Percentiles rank a stretch among this genome's conserved stretches.
Evolutionary conservation across 805 yeast species (phyloP).

Genomic region (Komagataella kurtzmanii): DNA sequence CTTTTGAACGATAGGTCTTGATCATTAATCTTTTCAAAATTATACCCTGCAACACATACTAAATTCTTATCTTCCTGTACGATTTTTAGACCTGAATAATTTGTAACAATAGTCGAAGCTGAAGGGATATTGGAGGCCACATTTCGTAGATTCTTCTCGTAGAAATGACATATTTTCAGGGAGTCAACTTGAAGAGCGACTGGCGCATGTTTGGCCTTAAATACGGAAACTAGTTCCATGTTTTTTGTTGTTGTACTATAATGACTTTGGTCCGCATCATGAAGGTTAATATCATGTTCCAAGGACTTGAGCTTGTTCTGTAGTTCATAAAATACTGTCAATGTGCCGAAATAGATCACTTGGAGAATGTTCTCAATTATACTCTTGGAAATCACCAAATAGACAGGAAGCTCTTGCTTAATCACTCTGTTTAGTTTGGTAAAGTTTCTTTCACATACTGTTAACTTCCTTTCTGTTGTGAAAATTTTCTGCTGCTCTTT

Average conservation of each 20-base stretch:
- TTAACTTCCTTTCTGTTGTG: conserved; percentile 16
- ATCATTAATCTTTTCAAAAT: conserved; percentile 19
- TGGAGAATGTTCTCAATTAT: conserved; percentile 19
- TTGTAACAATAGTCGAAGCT: not conserved
- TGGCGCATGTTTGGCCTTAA: conserved; percentile 3
- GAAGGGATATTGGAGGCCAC: not conserved
- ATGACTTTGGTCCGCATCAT: conserved; percentile 2
- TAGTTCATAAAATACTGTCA: conserved; percentile 22
- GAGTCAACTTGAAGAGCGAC: conserved; percentile 3
- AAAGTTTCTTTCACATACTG: conserved; percentile 20
- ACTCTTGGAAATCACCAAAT: conserved; percentile 19
- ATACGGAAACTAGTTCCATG: not conserved
- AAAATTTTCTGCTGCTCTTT: conserved; percentile 22
- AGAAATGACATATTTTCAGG: conserved; percentile 8
- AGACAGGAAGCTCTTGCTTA: conserved; percentile 32
- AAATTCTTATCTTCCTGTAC: conserved; percentile 1
- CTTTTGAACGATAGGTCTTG: conserved; percentile 29
- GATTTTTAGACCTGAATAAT: not conserved
- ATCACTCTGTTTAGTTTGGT: conserved; percentile 22
- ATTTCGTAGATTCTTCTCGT: conserved; percentile 5
- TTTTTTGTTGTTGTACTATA: conserved; percentile 2
- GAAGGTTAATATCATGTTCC: conserved; percentile 3
- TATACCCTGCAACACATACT: conserved; percentile 25
- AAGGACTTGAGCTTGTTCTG: conserved; percentile 6
- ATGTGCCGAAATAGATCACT: conserved; percentile 23